A percentile compares a stretch with the other conserved stretches of the same genome.
Evolutionary conservation across 23 red algal genomes (phyloP).

Genomic region (Gracilaria domingensis): DNA sequence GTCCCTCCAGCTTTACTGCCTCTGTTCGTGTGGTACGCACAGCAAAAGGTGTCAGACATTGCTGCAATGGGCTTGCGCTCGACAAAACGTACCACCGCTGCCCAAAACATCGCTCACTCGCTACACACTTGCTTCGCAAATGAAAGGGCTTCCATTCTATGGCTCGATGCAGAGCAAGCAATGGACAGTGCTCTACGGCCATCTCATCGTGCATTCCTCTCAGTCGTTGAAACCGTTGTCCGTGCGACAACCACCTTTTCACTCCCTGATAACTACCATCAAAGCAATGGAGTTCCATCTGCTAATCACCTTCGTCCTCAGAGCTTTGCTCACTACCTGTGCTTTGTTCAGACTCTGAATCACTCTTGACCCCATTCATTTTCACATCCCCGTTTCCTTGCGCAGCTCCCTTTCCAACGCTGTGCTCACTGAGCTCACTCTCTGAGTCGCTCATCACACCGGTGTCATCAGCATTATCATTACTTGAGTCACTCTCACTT

Average conservation of each 20-base stretch:
- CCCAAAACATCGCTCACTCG: not conserved
- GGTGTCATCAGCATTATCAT: conserved; percentile 2
- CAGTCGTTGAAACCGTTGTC: not conserved
- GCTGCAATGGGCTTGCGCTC: not conserved
- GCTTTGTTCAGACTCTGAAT: not conserved
- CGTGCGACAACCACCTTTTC: not conserved
- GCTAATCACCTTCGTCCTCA: conserved; percentile 28
- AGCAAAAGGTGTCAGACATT: not conserved
- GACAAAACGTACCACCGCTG: not conserved
- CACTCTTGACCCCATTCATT: conserved; percentile 13
- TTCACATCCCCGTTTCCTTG: conserved; percentile 21
- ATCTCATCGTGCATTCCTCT: too few species aligned
- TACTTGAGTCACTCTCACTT: not conserved
- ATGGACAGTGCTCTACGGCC: not conserved
- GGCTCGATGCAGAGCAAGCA: not conserved
- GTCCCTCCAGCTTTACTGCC: not conserved
- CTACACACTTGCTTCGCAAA: not conserved
- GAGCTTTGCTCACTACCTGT: not conserved
- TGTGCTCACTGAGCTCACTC: not conserved
- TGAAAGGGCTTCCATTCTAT: not conserved
- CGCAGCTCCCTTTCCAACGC: not conserved
- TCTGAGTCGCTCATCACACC: conserved; percentile 16
- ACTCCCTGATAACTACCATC: not conserved
- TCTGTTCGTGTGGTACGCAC: not conserved
- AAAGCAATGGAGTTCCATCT: not conserved